These are phyloP conservation scores for Eucalyptus fibrosa DNA, from an alignment of 345 rosid species.

Conservation along the genomic window DNA sequence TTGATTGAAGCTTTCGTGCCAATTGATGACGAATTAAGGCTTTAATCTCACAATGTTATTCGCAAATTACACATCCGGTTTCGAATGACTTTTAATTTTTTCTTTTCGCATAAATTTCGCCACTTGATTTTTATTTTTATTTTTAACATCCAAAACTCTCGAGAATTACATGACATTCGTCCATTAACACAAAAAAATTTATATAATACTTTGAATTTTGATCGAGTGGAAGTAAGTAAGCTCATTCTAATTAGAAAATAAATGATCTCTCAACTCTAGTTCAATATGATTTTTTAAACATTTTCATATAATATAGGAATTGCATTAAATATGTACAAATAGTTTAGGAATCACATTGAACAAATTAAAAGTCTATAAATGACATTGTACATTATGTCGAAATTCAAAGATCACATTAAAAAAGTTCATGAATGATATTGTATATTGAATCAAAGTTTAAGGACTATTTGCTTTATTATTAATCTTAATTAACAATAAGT, in stretches of 20 bases:
- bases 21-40: neutral
- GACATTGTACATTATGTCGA: rapidly evolving
- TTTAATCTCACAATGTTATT: neutral
- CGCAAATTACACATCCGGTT: neutral
- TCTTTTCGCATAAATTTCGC: neutral
- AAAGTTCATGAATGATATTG: rapidly evolving
- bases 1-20: neutral
- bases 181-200: rapidly evolving
- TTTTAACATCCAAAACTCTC: neutral
- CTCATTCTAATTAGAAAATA: neutral
- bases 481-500: neutral
- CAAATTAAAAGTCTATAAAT: rapidly evolving
- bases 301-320: rapidly evolving
- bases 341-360: rapidly evolving
- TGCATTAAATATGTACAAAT: neutral
- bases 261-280: rapidly evolving
- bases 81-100: neutral
- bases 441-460: rapidly evolving
- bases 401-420: neutral
- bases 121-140: neutral
- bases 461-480: rapidly evolving
- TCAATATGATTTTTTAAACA: neutral
- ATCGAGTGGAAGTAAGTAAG: neutral
- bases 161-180: neutral
- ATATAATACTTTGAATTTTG: neutral